Evolutionary conservation across 192 early-diverging fungal genomes (phyloP), one percentile per base, ranked within the genome.

Genomic region (Podochytrium sp.): DNA sequence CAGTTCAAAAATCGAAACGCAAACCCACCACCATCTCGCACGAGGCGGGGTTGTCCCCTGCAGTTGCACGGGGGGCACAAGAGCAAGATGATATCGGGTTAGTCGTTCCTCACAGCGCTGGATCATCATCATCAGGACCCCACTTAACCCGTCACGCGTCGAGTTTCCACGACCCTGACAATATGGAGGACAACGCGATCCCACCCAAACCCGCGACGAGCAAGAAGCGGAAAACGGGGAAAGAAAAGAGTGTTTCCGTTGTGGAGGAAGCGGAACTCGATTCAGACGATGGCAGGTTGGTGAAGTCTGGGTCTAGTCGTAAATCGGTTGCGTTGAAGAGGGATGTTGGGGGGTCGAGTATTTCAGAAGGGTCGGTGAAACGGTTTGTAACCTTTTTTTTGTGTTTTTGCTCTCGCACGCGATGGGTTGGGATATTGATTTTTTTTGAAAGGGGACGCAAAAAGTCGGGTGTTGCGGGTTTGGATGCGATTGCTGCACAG

Each of bases 291-390:
- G 43, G 20, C 10, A 27, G 20, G 23, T 23, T 29, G 52, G 7
- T 55, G 23, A 55, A 55, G 52, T 20, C 52, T 55, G 52, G 20
- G 25, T 25, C 7, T 23, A 55, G 52, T 55, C 52, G 52, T 6
- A 20, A 55, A 23, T 38, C 59, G 30, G 32, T 39, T 61, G 59
- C 59, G 10, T 61, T 61, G 30, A 61, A 61, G 14, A 27, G 59
- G 12, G 37, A 4, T 35, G 38, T 35, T 34, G 27, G 30, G 38
- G 23, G 37, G 14, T 61, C 59, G n/a, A 34, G 37, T n/a, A 61
- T 23, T 27, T 30, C 18, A 34, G 38, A 39, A 7, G 29, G 55
- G 18, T 12, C 38, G 6, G 59, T 10, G 5, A 39, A 61, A 34
- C 18, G 59, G 52, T 55, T 55, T 10, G 43, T n/a, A n/a, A n/a